A percentile compares a stretch with the other conserved stretches of the same genome.
These are phyloP conservation scores for Blastobotrys raffinosifermentans DNA, from an alignment of 1,139 yeast genomes.

Conservation along the genomic window DNA sequence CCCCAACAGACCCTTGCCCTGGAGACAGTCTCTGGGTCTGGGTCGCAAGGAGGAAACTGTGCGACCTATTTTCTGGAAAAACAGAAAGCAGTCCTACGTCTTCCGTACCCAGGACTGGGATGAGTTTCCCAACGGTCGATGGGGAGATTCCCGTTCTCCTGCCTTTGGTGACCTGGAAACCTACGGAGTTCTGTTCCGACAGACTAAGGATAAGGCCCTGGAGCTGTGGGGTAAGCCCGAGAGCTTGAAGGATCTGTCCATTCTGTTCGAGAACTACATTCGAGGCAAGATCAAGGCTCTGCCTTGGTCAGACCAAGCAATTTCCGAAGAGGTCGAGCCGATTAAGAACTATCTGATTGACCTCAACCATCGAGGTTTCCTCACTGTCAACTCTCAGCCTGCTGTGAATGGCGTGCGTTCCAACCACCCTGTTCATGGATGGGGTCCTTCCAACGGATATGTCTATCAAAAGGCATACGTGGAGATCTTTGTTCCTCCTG, in stretches of 20 bases:
- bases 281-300: slow-evolving; percentile 65
- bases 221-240: slow-evolving; percentile 87
- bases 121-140: slow-evolving; percentile 91
- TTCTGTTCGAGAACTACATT: slow-evolving; percentile 59
- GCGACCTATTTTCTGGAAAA: slow-evolving; percentile 95
- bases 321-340: slow-evolving; percentile 66
- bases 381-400: slow-evolving; percentile 95
- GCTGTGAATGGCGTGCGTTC: slow-evolving; percentile 77
- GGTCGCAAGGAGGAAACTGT: slow-evolving; percentile 76
- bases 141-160: slow-evolving; percentile 93
- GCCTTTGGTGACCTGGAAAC: slow-evolving; percentile 85
- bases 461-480: slow-evolving; percentile 91
- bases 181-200: slow-evolving; percentile 46
- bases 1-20: slow-evolving; percentile 46
- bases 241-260: slow-evolving; percentile 50
- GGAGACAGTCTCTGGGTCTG: slow-evolving; percentile 87
- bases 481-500: slow-evolving; percentile 71
- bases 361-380: slow-evolving; percentile 59
- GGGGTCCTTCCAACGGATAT: slow-evolving; percentile 94
- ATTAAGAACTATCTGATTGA: slow-evolving; percentile 55
- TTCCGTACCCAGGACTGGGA: slow-evolving; percentile 92
- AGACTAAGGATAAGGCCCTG: slow-evolving; percentile 58
- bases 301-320: slow-evolving; percentile 95
- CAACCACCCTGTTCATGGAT: slow-evolving; percentile 68
- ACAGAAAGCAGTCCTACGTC: slow-evolving; percentile 84